Evolutionary conservation across 495 filamentous ascomycete genomes (phyloP).

Genomic region (Schizothecium vesticola): DNA sequence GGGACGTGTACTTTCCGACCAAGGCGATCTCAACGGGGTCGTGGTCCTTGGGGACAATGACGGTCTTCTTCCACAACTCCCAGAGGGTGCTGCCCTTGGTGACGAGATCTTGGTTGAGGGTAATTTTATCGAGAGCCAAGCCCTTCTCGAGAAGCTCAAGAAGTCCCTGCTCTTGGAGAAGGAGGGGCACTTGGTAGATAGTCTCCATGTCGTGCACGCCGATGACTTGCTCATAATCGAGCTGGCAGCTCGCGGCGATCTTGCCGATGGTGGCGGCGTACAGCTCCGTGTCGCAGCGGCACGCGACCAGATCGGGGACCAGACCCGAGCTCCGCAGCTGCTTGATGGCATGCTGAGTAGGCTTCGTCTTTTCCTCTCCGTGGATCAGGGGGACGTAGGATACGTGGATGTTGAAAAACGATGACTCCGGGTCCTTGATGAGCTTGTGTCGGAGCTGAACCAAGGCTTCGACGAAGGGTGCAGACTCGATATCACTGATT

Average conservation of each 20-base stretch:
- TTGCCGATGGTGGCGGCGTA: slow-evolving; percentile 73
- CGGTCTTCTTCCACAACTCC: slow-evolving; percentile 64
- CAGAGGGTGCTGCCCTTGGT: slow-evolving; percentile 35
- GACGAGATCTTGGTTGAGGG: background rate
- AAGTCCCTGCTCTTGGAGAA: slow-evolving; percentile 76
- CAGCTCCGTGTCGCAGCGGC: slow-evolving; percentile 74
- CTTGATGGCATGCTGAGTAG: slow-evolving; percentile 84
- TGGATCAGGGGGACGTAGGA: slow-evolving; percentile 64
- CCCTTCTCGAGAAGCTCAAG: slow-evolving; percentile 51
- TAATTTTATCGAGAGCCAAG: slow-evolving; percentile 32
- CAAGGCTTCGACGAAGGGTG: slow-evolving; percentile 84
- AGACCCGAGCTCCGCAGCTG: slow-evolving; percentile 75
- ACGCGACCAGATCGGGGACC: slow-evolving; percentile 85
- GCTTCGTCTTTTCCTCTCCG: slow-evolving; percentile 96
- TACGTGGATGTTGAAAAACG: slow-evolving; percentile 84
- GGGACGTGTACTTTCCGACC: slow-evolving; percentile 83
- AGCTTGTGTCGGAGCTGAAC: slow-evolving; percentile 65
- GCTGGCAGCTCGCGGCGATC: slow-evolving; percentile 81
- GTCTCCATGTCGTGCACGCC: slow-evolving; percentile 80
- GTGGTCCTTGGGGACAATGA: slow-evolving; percentile 45
- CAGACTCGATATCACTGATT: slow-evolving; percentile 71
- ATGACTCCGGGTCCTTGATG: slow-evolving; percentile 52
- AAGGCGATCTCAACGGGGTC: slow-evolving; percentile 75
- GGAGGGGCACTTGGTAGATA: slow-evolving; percentile 87
- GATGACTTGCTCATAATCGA: slow-evolving; percentile 73